These are phyloP conservation scores for Aspergillus flavus DNA, from an alignment of 2,329 filamentous ascomycete species.

Conservation along the genomic window DNA sequence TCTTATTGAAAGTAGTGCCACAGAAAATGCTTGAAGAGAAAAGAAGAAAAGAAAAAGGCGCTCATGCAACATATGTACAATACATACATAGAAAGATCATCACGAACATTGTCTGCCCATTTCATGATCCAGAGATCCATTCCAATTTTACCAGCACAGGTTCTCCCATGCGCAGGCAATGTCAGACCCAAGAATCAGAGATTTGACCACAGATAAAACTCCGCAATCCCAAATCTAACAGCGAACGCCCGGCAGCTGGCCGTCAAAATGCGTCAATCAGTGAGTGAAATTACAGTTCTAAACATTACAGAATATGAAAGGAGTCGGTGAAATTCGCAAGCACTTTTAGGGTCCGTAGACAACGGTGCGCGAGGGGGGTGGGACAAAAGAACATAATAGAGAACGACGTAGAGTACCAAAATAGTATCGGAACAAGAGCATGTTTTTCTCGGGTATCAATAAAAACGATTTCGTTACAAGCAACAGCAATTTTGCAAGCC, in stretches of 20 bases:
- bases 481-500: neutral
- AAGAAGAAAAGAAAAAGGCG: neutral
- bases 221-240: neutral
- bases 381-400: neutral
- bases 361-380: neutral
- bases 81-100: slow-evolving; percentile 1
- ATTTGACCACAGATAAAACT: slow-evolving; percentile 1
- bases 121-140: neutral
- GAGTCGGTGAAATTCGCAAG: neutral
- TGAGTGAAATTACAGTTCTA: slow-evolving; percentile 3
- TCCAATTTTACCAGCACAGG: neutral
- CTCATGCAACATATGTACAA: slow-evolving; percentile 14
- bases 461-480: slow-evolving; percentile 13
- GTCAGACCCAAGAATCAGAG: neutral
- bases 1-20: neutral
- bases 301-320: slow-evolving; percentile 4
- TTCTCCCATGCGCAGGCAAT: neutral
- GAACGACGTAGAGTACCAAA: neutral
- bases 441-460: slow-evolving; percentile 19
- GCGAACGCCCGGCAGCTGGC: neutral
- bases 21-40: slow-evolving; percentile 1
- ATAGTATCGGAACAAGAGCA: slow-evolving; percentile 6
- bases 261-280: neutral
- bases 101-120: neutral
- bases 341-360: neutral